A percentile compares a stretch with the other conserved stretches of the same genome.
These are phyloP conservation scores for Suhomyces xylopsoci DNA, from an alignment of 805 yeast species.

Conservation along the genomic window DNA sequence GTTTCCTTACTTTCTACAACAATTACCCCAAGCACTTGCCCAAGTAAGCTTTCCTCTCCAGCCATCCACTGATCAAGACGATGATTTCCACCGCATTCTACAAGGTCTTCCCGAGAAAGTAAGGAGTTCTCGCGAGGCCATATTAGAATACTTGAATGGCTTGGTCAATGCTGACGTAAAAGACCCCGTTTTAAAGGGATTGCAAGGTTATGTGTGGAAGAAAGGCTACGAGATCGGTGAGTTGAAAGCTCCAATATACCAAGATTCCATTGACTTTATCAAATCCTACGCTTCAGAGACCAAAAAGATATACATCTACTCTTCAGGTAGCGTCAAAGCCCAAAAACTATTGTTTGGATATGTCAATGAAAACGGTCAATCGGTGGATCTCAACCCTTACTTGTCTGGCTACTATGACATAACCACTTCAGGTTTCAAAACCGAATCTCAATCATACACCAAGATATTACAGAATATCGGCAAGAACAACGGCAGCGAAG, in stretches of 20 bases:
- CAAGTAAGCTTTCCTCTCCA: constrained; percentile 21
- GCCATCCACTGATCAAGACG: constrained; percentile 7
- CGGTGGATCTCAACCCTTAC: constrained; percentile 49
- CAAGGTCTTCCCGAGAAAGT: constrained; percentile 44
- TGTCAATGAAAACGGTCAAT: constrained; percentile 41
- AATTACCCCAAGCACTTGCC: constrained; percentile 41
- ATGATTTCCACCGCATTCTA: constrained; percentile 31
- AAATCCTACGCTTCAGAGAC: constrained; percentile 27
- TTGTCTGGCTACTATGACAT: constrained; percentile 80
- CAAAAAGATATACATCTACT: constrained; percentile 62
- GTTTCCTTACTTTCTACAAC: constrained; percentile 67
- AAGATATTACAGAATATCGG: constrained; percentile 49
- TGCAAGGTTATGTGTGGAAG: constrained; percentile 85
- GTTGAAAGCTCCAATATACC: constrained; percentile 71
- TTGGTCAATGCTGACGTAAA: constrained; percentile 69
- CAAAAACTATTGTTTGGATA: constrained; percentile 74
- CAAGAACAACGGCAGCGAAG: constrained; percentile 22
- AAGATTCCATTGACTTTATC: constrained; percentile 65
- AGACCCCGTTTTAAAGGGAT: constrained; percentile 68
- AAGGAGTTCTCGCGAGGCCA: constrained; percentile 20
- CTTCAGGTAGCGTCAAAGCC: constrained; percentile 87
- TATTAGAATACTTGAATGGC: constrained; percentile 48
- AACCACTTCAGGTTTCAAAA: constrained; percentile 74
- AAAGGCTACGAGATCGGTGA: constrained; percentile 75
- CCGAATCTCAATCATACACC: constrained; percentile 52